Percentiles rank a stretch among this genome's conserved stretches.
These are phyloP conservation scores for Ananas comosus DNA, from an alignment of 176 grass and related monocot species.

Conservation along the genomic window DNA sequence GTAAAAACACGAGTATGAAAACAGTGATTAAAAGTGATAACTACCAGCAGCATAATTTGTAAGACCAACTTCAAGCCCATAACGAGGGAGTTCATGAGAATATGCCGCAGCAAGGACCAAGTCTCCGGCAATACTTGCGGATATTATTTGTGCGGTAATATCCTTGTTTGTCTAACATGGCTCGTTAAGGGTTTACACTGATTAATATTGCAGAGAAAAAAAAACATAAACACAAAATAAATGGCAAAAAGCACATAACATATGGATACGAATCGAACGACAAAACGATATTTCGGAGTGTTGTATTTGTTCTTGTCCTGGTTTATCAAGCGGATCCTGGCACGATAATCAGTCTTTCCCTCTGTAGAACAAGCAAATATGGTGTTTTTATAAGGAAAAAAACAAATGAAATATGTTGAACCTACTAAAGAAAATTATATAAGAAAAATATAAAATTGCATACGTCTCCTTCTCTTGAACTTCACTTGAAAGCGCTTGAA, in stretches of 20 bases:
- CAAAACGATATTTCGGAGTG: constrained; percentile 52
- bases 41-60: constrained; percentile 67
- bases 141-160: constrained; percentile 38
- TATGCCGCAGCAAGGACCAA: constrained; percentile 50
- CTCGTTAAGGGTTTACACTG: constrained; percentile 13
- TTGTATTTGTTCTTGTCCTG: constrained; percentile 79
- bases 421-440: no score
- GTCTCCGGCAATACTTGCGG: constrained; percentile 53
- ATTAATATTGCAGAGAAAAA: no score
- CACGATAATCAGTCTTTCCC: constrained; percentile 63
- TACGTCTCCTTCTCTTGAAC: constrained; percentile 57
- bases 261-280: constrained; percentile 55
- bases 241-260: no score
- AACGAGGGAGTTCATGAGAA: constrained; percentile 48
- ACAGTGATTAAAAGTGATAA: not conserved
- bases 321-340: constrained; percentile 54
- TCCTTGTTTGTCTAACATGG: constrained; percentile 45
- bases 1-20: not conserved
- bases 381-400: not conserved
- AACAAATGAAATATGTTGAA: constrained; percentile 1
- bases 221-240: not conserved
- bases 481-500: constrained; percentile 74
- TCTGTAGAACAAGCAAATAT: constrained; percentile 19
- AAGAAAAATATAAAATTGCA: no score
- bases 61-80: constrained; percentile 64